Evolutionary conservation across 768 basidiomycete species (phyloP), one percentile per base, ranked within the genome.

Genomic region (Pleurotus tuber-regium): DNA sequence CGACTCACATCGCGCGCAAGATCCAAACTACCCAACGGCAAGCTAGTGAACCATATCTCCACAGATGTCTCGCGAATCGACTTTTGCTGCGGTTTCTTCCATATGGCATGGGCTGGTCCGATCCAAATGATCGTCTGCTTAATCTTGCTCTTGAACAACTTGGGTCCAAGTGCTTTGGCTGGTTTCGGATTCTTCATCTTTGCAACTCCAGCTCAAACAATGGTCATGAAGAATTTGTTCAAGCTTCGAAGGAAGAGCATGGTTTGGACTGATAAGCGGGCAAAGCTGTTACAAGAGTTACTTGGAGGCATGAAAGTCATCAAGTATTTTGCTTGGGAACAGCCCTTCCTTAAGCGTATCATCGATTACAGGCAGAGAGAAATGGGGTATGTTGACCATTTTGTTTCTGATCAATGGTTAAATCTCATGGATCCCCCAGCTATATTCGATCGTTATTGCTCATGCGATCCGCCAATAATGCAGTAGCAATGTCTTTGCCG

Each of bases 21-120:
- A 5, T 83, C 84, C 1, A 84, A 80, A 7, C 77, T 95, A 36
- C 83, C 89, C 1, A 97, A 92, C 60, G 95, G 93, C 18, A 88
- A 88, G 63, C 79, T 97, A 9, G 87, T 97, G 56, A 95, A 93
- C 57, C 92, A 96, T 69, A 95, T 98, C 54, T 92, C 90, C 4
- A 92, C 89, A 1, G 92, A 94, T 63, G 84, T 95, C 18, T 92
- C 89, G 24, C 81, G 94, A 18, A 89, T 98, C 62, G 93, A 98
- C 63, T 97, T 93, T 59, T 87, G 86, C 59, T 76, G 81, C 59
- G 75, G 84, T 16, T 89, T 85, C 70, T 87, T 91, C 66, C 89
- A 91, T 58, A 85, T 92, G 77, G 75, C 78, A 31, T 91, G 87
- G 86, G 71, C 86, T 4, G 81, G 85, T 0, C 85, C 84, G 1